These are phyloP conservation scores for Sambucus nigra DNA, from an alignment of 129 eudicot species.

Conservation along the genomic window DNA sequence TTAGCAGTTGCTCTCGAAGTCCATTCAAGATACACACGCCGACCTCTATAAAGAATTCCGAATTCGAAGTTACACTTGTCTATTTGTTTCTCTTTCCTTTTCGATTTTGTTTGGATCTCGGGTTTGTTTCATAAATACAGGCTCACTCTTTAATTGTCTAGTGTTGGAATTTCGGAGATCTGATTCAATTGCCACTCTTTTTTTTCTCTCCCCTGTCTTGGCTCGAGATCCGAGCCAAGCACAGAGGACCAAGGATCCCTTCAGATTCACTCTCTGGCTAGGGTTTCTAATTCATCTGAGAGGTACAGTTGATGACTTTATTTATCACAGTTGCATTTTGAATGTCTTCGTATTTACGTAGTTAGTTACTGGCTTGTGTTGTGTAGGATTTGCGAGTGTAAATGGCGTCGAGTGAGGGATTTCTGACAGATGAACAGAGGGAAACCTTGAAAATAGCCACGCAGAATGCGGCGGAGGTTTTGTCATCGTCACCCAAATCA, in stretches of 20 bases:
- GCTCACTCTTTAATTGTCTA: too few species aligned
- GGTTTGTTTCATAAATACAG: constrained; percentile 1
- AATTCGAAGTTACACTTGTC: neutral
- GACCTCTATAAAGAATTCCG: neutral
- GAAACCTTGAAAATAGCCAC: constrained; percentile 20
- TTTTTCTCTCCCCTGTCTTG: constrained; percentile 18
- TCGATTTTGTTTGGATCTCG: neutral
- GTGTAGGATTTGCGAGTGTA: neutral
- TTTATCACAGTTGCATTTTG: neutral
- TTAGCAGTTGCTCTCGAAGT: neutral
- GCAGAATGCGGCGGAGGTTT: constrained; percentile 10
- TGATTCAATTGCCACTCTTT: constrained; percentile 1
- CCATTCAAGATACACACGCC: neutral
- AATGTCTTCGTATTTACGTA: neutral
- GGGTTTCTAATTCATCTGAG: constrained; percentile 4
- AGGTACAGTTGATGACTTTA: constrained; percentile 2
- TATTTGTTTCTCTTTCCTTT: neutral
- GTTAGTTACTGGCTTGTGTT: neutral
- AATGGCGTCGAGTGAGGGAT: constrained; percentile 27
- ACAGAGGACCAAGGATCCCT: constrained; percentile 2
- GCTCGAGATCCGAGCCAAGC: constrained; percentile 48
- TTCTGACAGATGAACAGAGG: constrained; percentile 28
- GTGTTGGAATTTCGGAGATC: neutral
- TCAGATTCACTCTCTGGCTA: neutral
- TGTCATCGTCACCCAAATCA: constrained; percentile 8